phyloP scores from a whole-genome alignment of 257 asterid species.

The Petunia axillaris region DNA sequence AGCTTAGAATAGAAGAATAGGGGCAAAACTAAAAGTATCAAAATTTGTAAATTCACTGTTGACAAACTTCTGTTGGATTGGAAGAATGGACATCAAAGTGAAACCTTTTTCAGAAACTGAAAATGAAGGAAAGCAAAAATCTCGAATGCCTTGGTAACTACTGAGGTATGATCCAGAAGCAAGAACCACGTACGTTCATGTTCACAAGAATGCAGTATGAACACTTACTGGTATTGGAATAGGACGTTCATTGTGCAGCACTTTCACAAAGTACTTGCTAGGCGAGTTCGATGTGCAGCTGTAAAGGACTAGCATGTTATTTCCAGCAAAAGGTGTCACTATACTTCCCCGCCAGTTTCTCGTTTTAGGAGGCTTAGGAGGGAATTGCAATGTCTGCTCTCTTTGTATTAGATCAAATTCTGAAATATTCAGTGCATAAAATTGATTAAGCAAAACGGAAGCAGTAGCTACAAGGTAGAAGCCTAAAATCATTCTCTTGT shows the following conservation, averaged over 20 bases:
- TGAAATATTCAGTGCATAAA: constrained; percentile 36
- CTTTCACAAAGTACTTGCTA: constrained; percentile 79
- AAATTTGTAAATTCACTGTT: neutral
- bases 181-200: neutral
- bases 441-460: constrained; percentile 25
- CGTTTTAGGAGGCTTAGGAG: constrained; percentile 85
- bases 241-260: constrained; percentile 85
- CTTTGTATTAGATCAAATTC: constrained; percentile 71
- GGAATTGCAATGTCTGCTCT: constrained; percentile 73
- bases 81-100: constrained; percentile 2
- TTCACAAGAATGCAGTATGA: neutral
- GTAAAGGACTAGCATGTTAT: constrained; percentile 78
- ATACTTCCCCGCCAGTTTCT: constrained; percentile 84
- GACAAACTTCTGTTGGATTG: neutral
- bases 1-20: neutral
- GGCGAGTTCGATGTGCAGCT: constrained; percentile 67
- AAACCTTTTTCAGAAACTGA: neutral
- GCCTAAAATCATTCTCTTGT: constrained; percentile 9
- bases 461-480: neutral
- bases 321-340: constrained; percentile 93
- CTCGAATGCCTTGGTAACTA: neutral
- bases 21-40: neutral
- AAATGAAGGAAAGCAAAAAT: neutral
- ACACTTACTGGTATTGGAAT: constrained; percentile 70
- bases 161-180: neutral